Evolutionary conservation across 768 basidiomycete genomes (phyloP).

Genomic region (Tylopilus plumbeoviolaceoides): DNA sequence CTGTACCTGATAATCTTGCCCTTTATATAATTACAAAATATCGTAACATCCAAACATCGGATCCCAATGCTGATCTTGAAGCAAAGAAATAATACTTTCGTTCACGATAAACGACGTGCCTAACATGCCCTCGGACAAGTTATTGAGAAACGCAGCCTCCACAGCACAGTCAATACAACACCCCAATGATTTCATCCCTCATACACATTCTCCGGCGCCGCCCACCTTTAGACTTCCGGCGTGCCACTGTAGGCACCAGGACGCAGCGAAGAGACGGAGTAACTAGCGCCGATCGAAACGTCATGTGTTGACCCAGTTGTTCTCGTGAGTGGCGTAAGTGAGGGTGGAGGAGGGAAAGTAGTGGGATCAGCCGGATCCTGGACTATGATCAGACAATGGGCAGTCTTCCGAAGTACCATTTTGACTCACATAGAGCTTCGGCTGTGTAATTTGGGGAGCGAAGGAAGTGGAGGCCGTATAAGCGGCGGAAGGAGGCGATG

Average conservation of each 20-base stretch:
- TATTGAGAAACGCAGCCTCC: too few relatives aligned
- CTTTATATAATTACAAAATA: too few relatives aligned
- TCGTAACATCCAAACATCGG: too few relatives aligned
- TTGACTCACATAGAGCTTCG: constrained; percentile 29
- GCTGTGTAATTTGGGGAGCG: constrained; percentile 19
- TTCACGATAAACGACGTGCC: too few relatives aligned
- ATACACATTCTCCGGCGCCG: not conserved
- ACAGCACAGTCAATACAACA: too few relatives aligned
- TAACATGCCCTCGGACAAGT: too few relatives aligned
- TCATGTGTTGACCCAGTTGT: constrained; percentile 5
- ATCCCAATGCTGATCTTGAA: too few relatives aligned
- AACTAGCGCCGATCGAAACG: not conserved
- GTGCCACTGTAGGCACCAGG: constrained; percentile 23
- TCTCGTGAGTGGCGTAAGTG: constrained; percentile 13
- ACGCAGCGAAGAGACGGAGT: constrained; percentile 8
- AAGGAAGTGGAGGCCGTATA: constrained; percentile 10
- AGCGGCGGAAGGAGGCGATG: not conserved
- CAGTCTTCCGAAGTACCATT: not conserved
- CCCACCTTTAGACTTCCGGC: constrained; percentile 23
- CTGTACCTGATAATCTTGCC: too few relatives aligned
- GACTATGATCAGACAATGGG: constrained; percentile 3
- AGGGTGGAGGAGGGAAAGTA: constrained; percentile 28
- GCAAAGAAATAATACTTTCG: too few relatives aligned
- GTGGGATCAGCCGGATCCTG: constrained; percentile 37
- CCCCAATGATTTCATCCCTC: not conserved